Conservation (phyloP, 192 early-diverging fungal genomes). For the Coemansia asiatica region DNA sequence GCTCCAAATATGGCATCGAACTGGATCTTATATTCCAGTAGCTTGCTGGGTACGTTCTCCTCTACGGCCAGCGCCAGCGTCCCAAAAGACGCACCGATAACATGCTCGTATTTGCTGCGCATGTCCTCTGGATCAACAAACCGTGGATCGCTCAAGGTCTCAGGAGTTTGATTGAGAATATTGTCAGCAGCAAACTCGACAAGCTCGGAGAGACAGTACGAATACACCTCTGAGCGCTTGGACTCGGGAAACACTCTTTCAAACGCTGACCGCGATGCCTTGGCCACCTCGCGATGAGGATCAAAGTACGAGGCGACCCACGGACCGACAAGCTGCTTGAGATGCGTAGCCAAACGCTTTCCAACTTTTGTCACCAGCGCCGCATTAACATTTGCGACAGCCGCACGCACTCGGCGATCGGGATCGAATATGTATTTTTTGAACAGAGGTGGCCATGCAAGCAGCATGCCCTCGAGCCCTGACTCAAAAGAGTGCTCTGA, state of each 20-base stretch:
- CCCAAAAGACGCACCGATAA: conserved; percentile 46
- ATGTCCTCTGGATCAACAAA: conserved; percentile 36
- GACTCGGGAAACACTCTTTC: conserved; percentile 78
- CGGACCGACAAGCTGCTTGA: conserved; percentile 79
- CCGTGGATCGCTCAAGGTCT: conserved; percentile 71
- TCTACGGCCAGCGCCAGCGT: conserved; percentile 31
- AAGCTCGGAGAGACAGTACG: conserved; percentile 76
- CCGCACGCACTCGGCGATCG: conserved; percentile 80
- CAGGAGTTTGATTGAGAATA: conserved; percentile 72
- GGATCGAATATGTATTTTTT: conserved; percentile 62
- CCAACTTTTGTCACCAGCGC: conserved; percentile 64
- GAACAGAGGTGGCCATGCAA: conserved; percentile 45
- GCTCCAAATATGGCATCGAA: conserved; percentile 31
- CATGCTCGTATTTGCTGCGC: conserved; percentile 48
- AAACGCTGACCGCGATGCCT: conserved; percentile 51
- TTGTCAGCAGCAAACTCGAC: conserved; percentile 67
- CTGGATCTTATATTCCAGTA: conserved; percentile 31
- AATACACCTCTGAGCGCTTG: conserved; percentile 73
- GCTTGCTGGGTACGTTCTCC: conserved; percentile 16
- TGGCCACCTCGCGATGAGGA: conserved; percentile 73
- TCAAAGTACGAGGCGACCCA: conserved; percentile 88
- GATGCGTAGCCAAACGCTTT: conserved; percentile 74
- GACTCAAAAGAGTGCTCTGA: conserved; percentile 56
- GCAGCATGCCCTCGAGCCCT: conserved; percentile 37
- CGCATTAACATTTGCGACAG: conserved; percentile 66